A percentile compares a stretch with the other conserved stretches of the same genome.
phyloP scores from a whole-genome alignment of 2,329 filamentous ascomycete species.

The Aschersonia sp. region DNA sequence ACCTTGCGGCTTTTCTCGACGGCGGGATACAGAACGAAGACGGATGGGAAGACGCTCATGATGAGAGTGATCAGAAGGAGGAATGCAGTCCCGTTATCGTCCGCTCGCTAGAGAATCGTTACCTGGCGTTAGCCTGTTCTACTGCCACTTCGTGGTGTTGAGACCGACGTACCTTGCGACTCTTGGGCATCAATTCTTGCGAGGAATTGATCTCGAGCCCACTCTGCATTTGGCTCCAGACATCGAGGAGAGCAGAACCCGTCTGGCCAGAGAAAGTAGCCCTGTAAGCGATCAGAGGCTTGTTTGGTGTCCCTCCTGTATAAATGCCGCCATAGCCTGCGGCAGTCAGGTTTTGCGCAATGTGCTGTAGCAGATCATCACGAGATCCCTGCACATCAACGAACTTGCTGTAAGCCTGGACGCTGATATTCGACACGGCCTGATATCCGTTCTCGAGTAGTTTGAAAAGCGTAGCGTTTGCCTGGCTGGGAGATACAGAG shows the following conservation, averaged over 20 bases:
- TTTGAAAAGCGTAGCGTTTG: conserved; percentile 16
- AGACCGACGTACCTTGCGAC: conserved; percentile 22
- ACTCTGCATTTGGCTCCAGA: conserved; percentile 10
- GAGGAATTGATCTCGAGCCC: conserved; percentile 29
- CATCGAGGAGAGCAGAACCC: conserved; percentile 5
- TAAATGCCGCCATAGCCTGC: conserved; percentile 5
- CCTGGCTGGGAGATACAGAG: conserved; percentile 7
- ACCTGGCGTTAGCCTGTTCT: neutral
- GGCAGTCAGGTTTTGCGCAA: conserved; percentile 1
- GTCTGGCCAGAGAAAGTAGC: conserved; percentile 1
- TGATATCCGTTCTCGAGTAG: conserved; percentile 4
- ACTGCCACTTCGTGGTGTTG: neutral
- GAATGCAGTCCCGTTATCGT: conserved; percentile 38
- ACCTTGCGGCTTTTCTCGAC: conserved; percentile 62
- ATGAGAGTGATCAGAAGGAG: conserved; percentile 57
- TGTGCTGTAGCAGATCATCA: conserved; percentile 3
- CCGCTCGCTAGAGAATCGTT: neutral
- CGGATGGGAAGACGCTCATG: conserved; percentile 50
- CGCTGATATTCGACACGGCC: conserved; percentile 3
- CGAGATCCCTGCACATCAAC: conserved; percentile 4
- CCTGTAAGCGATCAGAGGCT: conserved; percentile 6
- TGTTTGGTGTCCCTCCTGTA: conserved; percentile 3
- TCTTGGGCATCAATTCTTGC: conserved; percentile 43
- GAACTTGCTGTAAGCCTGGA: conserved; percentile 1
- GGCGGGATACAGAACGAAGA: conserved; percentile 66